phyloP scores from a whole-genome alignment of 2,329 filamentous ascomycete genomes.

The Westerdykella aurantiaca region DNA sequence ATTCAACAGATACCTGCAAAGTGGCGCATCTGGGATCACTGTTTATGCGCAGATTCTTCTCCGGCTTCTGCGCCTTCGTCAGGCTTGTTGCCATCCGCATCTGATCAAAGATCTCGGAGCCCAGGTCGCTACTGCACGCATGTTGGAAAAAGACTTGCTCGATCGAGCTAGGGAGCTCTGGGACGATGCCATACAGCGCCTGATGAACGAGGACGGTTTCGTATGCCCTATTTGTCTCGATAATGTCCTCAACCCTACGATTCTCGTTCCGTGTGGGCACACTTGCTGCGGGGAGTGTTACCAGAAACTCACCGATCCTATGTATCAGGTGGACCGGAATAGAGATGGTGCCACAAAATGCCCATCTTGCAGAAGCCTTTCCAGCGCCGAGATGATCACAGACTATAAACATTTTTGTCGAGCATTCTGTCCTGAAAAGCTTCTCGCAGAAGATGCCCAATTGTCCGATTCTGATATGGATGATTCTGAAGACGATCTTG shows the following conservation, averaged over 20 bases:
- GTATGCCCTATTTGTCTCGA: conserved; percentile 84
- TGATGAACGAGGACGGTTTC: conserved; percentile 54
- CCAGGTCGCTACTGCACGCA: conserved; percentile 55
- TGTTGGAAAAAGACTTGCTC: conserved; percentile 52
- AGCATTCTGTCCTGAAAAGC: conserved; percentile 53
- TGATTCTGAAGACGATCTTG: conserved; percentile 36
- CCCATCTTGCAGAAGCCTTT: conserved; percentile 64
- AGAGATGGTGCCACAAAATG: conserved; percentile 58
- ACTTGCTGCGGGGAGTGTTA: conserved; percentile 74
- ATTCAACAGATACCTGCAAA: conserved; percentile 71
- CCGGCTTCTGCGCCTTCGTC: conserved; percentile 70
- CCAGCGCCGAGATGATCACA: conserved; percentile 65
- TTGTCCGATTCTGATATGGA: conserved; percentile 26
- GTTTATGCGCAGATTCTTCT: conserved; percentile 78
- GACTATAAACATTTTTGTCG: conserved; percentile 69
- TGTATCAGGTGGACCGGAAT: conserved; percentile 46
- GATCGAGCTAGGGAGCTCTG: conserved; percentile 58
- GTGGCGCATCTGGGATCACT: conserved; percentile 57
- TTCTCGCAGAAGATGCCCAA: neutral
- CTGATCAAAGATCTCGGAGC: conserved; percentile 61
- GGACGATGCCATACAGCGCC: conserved; percentile 57
- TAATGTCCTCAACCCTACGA: conserved; percentile 64
- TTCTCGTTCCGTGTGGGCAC: conserved; percentile 80
- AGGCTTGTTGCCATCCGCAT: conserved; percentile 73
- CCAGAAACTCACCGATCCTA: conserved; percentile 59